Evolutionary conservation across 805 yeast species (phyloP).

Genomic region (Yamadazyma nakazawae): DNA sequence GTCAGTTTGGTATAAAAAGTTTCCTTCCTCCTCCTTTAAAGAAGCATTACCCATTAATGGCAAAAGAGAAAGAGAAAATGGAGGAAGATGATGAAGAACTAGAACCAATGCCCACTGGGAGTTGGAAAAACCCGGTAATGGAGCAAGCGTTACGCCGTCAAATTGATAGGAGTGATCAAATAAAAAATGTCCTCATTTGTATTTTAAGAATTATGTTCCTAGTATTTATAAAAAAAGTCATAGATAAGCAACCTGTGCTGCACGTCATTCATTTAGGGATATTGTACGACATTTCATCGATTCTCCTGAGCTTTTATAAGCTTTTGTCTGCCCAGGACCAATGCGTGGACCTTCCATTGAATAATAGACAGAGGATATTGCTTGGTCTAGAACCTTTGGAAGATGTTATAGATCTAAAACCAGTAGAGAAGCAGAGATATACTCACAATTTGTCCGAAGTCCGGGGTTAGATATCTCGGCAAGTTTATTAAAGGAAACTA

Average conservation of each 20-base stretch:
- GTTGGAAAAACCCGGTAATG: conserved; percentile 43
- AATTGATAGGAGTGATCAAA: conserved; percentile 37
- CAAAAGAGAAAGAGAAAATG: neutral
- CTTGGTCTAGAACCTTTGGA: conserved; percentile 35
- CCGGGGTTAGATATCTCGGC: too few species aligned
- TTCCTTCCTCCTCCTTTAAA: conserved; percentile 19
- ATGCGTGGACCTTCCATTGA: conserved; percentile 50
- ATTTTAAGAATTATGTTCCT: conserved; percentile 25
- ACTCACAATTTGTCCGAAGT: neutral
- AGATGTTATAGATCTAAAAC: conserved; percentile 4
- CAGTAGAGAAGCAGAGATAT: neutral
- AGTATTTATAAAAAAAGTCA: conserved; percentile 13
- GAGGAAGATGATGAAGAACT: neutral
- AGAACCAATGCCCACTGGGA: conserved; percentile 20
- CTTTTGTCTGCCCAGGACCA: conserved; percentile 38
- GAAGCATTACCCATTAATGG: neutral
- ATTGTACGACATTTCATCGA: neutral
- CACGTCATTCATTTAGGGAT: neutral
- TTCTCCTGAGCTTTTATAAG: neutral
- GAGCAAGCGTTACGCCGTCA: conserved; percentile 44
- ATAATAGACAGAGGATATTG: conserved; percentile 42
- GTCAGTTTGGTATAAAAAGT: conserved; percentile 24
- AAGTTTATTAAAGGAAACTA: too few species aligned
- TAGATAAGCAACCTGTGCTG: neutral
- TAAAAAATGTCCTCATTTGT: conserved; percentile 24